A percentile compares a stretch with the other conserved stretches of the same genome.
phyloP scores from a whole-genome alignment of 495 filamentous ascomycete genomes.

The Amniculicola lignicola region DNA sequence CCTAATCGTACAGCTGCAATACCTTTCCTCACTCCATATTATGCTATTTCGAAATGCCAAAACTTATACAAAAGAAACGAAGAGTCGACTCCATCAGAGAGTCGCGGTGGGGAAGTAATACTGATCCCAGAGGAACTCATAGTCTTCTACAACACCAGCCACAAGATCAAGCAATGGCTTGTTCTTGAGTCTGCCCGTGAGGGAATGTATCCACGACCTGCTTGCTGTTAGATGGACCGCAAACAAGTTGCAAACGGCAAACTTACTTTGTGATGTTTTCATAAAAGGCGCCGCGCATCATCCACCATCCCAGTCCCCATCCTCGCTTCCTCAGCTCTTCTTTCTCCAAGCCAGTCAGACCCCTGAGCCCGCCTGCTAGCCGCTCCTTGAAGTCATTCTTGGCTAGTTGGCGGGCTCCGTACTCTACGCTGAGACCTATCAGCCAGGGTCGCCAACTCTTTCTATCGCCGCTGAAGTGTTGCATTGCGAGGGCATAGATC shows the following conservation, averaged over 20 bases:
- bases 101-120: conserved; percentile 86
- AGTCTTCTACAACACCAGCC: conserved; percentile 83
- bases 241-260: background rate
- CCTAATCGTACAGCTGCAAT: background rate
- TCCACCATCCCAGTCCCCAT: conserved; percentile 93
- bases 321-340: conserved; percentile 82
- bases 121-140: conserved; percentile 96
- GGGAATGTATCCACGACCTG: conserved; percentile 57
- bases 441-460: conserved; percentile 85
- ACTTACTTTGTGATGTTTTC: conserved; percentile 81
- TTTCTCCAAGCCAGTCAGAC: conserved; percentile 76
- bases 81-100: no score
- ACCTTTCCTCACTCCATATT: background rate
- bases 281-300: conserved; percentile 92
- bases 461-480: conserved; percentile 58
- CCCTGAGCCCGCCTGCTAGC: conserved; percentile 62
- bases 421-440: conserved; percentile 80
- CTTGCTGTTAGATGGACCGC: conserved; percentile 37
- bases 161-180: conserved; percentile 77
- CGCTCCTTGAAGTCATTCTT: conserved; percentile 68
- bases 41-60: background rate
- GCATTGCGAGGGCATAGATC: conserved; percentile 81
- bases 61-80: conserved; percentile 11
- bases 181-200: conserved; percentile 65
- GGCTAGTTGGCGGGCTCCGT: conserved; percentile 76